Conservation (phyloP, 1,139 yeast genomes). For the Scheffersomyces quercinus region DNA sequence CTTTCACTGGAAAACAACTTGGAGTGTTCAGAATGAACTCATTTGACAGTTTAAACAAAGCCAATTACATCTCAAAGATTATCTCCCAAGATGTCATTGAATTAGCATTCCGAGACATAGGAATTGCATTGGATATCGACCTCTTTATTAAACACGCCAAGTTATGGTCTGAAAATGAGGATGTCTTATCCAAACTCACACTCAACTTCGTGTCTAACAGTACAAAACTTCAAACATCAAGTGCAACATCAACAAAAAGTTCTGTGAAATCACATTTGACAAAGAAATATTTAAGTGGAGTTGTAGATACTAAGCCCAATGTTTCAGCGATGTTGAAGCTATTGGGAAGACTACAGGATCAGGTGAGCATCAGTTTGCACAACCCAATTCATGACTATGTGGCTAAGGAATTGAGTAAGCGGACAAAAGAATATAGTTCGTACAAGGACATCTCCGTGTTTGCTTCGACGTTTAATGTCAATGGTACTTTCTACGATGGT, state of each 20-base stretch:
- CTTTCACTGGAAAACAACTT: constrained; percentile 62
- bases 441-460: constrained; percentile 53
- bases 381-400: constrained; percentile 76
- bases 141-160: constrained; percentile 53
- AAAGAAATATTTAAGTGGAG: constrained; percentile 46
- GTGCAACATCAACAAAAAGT: constrained; percentile 33
- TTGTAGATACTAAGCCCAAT: constrained; percentile 42
- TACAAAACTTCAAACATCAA: constrained; percentile 32
- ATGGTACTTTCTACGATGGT: constrained; percentile 57
- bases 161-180: constrained; percentile 64
- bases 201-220: constrained; percentile 36
- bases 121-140: constrained; percentile 37
- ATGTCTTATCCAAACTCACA: constrained; percentile 45
- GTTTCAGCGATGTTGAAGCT: constrained; percentile 50
- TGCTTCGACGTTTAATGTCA: constrained; percentile 71
- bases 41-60: constrained; percentile 64
- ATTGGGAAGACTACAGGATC: constrained; percentile 51
- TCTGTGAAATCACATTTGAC: constrained; percentile 46
- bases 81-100: constrained; percentile 64
- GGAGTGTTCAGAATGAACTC: constrained; percentile 70
- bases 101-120: constrained; percentile 56
- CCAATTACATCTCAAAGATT: constrained; percentile 58
- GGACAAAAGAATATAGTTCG: constrained; percentile 50
- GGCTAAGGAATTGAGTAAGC: constrained; percentile 51
- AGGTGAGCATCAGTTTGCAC: constrained; percentile 47